Base-by-base conservation (phyloP, 2,329 filamentous ascomycete genomes). In the Apiospora rasikravindrae region DNA sequence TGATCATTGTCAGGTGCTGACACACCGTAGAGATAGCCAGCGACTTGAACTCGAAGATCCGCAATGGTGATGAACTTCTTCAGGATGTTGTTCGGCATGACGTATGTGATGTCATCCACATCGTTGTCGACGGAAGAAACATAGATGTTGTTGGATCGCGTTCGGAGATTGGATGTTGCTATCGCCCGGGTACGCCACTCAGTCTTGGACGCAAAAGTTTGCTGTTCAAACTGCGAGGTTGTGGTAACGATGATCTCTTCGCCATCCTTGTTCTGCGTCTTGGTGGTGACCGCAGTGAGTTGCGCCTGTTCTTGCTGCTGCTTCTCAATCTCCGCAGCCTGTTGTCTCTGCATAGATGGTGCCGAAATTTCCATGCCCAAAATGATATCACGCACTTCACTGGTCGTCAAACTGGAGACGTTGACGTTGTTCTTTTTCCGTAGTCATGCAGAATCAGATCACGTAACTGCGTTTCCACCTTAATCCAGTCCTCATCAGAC, bases 351-450 rank as follows among this genome's bases (percentile, higher is more conserved):
- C 91, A 99, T 93, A 1, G 96, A 98, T 33, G 96, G 96, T 40
- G 96, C 97, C 73, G 94, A 98, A 73, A 99, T 99, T 82, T 99
- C 97, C 97, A 99, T 99, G 88, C 96, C 96, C 75, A 99, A 85
- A 78, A 99, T 99, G 78, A 99, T 98, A 80, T 99, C 96, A 78
- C 96, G 92, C 69, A 99, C 96, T 89, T 99, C 96, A 78, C 94
- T 98, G 81, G 91, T 98, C 0, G 96, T 99, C 83, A 99, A 88
- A 82, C 95, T 98, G 22, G 97, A 97, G 16, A 96, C 96, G 78
- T 99, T 99, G 86, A 99, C 96, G 77, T 98, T 99, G 87, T 99
- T 99, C 89, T 99, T 99, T 90, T 99, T 80, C 96, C 96, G 81
- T 99, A 99, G 81, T 99, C 96, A 77, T 98, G 98, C 77, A 99